Evolutionary conservation across 75 land plant genomes (phyloP).

Genomic region (Azolla pinnata): DNA sequence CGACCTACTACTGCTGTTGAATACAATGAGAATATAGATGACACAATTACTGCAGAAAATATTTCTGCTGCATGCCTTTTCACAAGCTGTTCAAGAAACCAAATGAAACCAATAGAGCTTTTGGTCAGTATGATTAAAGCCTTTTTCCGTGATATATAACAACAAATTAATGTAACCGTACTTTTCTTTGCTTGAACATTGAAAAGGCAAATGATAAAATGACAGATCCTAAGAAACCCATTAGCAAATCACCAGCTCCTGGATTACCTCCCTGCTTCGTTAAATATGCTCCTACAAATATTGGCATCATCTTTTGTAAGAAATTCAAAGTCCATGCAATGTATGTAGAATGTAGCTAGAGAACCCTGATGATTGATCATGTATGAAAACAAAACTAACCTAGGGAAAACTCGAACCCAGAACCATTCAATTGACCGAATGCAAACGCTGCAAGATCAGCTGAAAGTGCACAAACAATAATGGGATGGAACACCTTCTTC

Average conservation of each 20-base stretch:
- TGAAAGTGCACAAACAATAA: conserved; percentile 71
- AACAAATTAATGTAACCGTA: conserved; percentile 10
- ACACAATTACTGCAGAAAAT: conserved; percentile 64
- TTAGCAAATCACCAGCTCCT: conserved; percentile 96
- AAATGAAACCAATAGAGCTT: neutral
- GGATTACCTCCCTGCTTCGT: conserved; percentile 75
- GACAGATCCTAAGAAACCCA: conserved; percentile 96
- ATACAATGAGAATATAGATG: conserved; percentile 79
- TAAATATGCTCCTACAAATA: conserved; percentile 62
- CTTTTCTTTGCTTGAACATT: conserved; percentile 95
- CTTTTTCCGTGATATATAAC: neutral
- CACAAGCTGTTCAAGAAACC: conserved; percentile 49
- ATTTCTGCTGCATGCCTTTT: conserved; percentile 95
- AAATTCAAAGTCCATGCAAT: too few species aligned
- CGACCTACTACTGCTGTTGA: conserved; percentile 86
- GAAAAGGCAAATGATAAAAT: conserved; percentile 98
- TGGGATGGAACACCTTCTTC: conserved; percentile 82
- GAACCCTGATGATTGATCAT: neutral
- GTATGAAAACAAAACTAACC: conserved; percentile 28
- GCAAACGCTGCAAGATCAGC: conserved; percentile 75
- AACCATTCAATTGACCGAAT: conserved; percentile 47
- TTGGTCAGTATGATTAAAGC: neutral
- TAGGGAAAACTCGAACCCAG: conserved; percentile 64
- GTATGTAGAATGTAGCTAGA: too few species aligned
- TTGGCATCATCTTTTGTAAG: neutral